Evolutionary conservation across 2,329 filamentous ascomycete genomes (phyloP), one percentile per base, ranked within the genome.

Genomic region (Tricladium varicosporioides): DNA sequence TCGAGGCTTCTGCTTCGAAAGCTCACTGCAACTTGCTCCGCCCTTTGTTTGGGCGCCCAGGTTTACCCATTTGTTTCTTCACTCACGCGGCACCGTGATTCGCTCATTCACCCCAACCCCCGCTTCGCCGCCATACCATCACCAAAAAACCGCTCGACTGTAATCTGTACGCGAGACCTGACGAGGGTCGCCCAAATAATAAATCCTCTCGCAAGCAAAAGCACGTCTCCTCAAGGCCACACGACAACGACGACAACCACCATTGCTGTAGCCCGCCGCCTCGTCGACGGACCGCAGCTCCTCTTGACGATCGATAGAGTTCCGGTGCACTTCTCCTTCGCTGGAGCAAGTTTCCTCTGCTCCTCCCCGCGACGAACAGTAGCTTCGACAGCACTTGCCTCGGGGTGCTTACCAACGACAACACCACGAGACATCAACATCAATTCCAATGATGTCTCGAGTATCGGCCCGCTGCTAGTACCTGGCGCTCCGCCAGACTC

Each of bases 381-480:
- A 48, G 32, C 44, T 48, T 32, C 45, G 33, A 43, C 45, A 33
- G 51, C 51, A 46, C 48, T 32, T 47, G 44, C 54, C 50, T 45
- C 57, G 48, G 27, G 45, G 48, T 53, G 55, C 56, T 60, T 58
- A 51, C 56, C 48, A 54, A 51, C 47, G 11, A 60, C 54, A 57
- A 58, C 50, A 47, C 56, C 48, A 40, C 67, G 42, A 75, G 62
- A 66, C 63, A 62, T 63, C 57, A 65, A 40, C 64, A 61, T 64
- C 62, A 66, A 65, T 63, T 49, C 42, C 44, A 58, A 65, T 64
- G 66, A 67, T 68, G 65, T 65, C 61, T 67, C 58, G 55, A 40
- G 16, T 36, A 43, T 56, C 45, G n/a, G 22, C 47, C 32, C 46
- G 32, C 52, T 67, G 63, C 63, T 67, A 67, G 61, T 60, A 33